Base-by-base conservation (phyloP, 2,329 filamentous ascomycete species). In the Colletotrichum camelliae region DNA sequence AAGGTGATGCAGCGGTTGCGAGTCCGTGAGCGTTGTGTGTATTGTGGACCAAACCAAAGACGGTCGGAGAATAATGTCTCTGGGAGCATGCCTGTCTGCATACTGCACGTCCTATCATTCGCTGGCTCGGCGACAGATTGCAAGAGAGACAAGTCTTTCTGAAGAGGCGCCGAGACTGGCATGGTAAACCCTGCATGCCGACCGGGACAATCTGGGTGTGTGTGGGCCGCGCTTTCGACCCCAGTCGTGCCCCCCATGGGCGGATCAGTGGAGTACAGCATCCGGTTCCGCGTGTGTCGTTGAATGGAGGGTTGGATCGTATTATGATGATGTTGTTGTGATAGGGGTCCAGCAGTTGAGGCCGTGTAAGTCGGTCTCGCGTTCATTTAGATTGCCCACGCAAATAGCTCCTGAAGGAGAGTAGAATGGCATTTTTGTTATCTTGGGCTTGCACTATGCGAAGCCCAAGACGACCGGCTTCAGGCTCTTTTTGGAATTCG, bases 211-310 rank as follows among this genome's bases (percentile, higher is more conserved):
- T 48, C 16, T 39, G 57, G 61, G 27, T 33, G 67, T 29, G n/a
- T 27, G 37, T 69, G 35, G 27, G 15, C 27, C 43, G 35, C 21
- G 27, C 73, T 60, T 64, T 39, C 21, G 31, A 64, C 70, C 64
- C 69, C 55, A 55, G 13, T 67, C 62, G 21, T 55, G 55, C 24
- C 29, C 52, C 39, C 68, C 70, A n/a, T 75, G 73, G 65, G 73
- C 70, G 48, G 57, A 73, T 75, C 73, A 73, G 73, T 75, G 73
- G 73, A 64, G 67, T 65, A 58, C 57, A 31, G 12, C 60, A 58
- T 29, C 60, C 15, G 60, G 10, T 29, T 39, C 29, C 52, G 15
- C 57, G 55, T 27, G 69, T 52, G 43, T 52, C 12, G 43, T 31
- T 52, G 39, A 31, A 31, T 74, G 62, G 55, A 39, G 10, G 10